Evolutionary conservation across 495 filamentous ascomycete species (phyloP), one percentile per base, ranked within the genome.

Genomic region (Neurospora africana): DNA sequence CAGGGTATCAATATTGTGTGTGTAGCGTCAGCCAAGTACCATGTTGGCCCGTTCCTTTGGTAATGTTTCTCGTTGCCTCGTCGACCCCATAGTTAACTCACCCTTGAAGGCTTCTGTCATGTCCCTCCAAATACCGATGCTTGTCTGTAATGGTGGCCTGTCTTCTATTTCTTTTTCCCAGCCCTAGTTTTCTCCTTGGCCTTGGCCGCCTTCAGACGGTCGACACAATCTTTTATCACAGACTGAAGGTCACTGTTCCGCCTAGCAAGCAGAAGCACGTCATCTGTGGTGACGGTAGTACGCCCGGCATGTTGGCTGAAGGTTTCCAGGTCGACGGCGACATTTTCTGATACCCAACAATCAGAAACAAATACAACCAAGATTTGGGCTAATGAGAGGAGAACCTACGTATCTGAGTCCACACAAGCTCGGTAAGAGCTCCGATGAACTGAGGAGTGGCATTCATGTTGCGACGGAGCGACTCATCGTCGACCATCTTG

Each of bases 391-490:
- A 7, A 3, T 47, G 11, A 30, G 13, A 27, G 23, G 2, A 17
- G 10, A 30, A 30, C 23, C 0, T 86, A 93, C 93, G 92, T 72
- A 97, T 92, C 75, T 99, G 95, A 15, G 88, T 84, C 91, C 91
- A 98, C 35, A 95, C 91, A 84, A 98, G 85, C 82, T 98, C 94
- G 0, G 92, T 96, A 78, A 98, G 81, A 0, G 93, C 93, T 11
- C 89, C 94, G 76, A 97, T 98, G 81, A 98, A 99, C 78, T 98
- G 94, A 8, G 94, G 94, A 1, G 94, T 98, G 3, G 94, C 93
- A 81, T 95, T 97, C 72, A 91, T 86, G 77, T 91, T 90, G 15
- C 91, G 84, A 33, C 85, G 85, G 41, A 95, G 82, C 37, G 89
- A 91, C 78, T 97, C 93, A 74, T 94, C 89, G 79, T 98, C 95